A percentile compares a stretch with the other conserved stretches of the same genome.
Conservation (phyloP, 139 green algal species). For the Chlamydomonas sp. region DNA sequence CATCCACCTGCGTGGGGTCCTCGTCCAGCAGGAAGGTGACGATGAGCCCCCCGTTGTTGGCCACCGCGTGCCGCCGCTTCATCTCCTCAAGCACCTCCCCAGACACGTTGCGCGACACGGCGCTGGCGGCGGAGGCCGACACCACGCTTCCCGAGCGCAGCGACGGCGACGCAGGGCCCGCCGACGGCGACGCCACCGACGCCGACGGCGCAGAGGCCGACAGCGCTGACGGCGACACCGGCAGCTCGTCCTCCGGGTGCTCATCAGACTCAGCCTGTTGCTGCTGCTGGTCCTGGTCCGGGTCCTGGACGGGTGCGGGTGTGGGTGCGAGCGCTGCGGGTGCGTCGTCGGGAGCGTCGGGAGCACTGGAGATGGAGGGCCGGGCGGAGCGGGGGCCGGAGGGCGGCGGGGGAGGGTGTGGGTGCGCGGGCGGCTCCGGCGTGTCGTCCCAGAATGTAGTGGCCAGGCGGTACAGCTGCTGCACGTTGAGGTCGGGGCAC, state of each 20-base stretch:
- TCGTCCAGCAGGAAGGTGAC: constrained; percentile 59
- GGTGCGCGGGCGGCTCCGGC: neutral
- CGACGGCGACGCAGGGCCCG: neutral
- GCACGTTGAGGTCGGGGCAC: constrained; percentile 49
- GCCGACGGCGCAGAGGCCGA: neutral
- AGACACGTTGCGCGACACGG: constrained; percentile 21
- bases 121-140: neutral
- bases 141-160: neutral
- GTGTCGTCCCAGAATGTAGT: constrained; percentile 61
- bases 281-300: too few relatives aligned
- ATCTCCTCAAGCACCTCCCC: constrained; percentile 58
- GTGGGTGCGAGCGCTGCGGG: neutral
- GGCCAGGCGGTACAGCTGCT: constrained; percentile 61
- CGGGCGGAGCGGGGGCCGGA: too few relatives aligned
- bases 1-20: constrained; percentile 6
- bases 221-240: neutral
- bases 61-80: constrained; percentile 33
- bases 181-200: neutral
- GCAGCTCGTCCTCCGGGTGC: neutral
- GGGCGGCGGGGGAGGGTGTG: neutral
- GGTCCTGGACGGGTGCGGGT: too few relatives aligned
- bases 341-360: neutral
- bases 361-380: neutral
- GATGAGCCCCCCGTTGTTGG: constrained; percentile 54
- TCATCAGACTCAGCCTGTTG: too few relatives aligned